These are phyloP conservation scores for Candida frijolesensis DNA, from an alignment of 1,139 yeast genomes.

Conservation along the genomic window DNA sequence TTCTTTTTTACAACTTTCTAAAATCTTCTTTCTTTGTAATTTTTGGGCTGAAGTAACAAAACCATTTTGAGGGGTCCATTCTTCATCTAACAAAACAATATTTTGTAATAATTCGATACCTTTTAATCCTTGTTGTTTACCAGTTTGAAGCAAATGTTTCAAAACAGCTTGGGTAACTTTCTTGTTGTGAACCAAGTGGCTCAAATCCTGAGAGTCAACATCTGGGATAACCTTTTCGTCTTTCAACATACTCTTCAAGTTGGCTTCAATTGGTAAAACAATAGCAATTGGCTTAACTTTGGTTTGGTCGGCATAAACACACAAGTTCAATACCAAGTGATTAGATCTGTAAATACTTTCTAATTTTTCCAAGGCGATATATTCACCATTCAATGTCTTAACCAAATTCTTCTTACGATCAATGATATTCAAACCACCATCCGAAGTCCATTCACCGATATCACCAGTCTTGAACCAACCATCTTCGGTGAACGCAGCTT, in stretches of 20 bases:
- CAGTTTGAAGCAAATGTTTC: slow-evolving; percentile 69
- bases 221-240: slow-evolving; percentile 51
- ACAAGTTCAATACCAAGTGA: slow-evolving; percentile 72
- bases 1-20: slow-evolving; percentile 58
- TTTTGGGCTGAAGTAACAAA: slow-evolving; percentile 95
- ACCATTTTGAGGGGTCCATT: slow-evolving; percentile 98
- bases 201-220: slow-evolving; percentile 53
- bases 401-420: slow-evolving; percentile 97
- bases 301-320: slow-evolving; percentile 88
- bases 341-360: slow-evolving; percentile 88
- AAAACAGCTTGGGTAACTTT: slow-evolving; percentile 58
- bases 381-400: slow-evolving; percentile 95
- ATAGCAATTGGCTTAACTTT: slow-evolving; percentile 92
- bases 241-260: slow-evolving; percentile 58
- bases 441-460: slow-evolving; percentile 88
- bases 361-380: slow-evolving; percentile 92
- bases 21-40: slow-evolving; percentile 90
- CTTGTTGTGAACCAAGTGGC: slow-evolving; percentile 52
- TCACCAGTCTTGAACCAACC: slow-evolving; percentile 99
- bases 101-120: slow-evolving; percentile 89
- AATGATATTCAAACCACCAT: slow-evolving; percentile 79
- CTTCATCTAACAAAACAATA: slow-evolving; percentile 78
- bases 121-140: slow-evolving; percentile 73
- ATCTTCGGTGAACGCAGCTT: slow-evolving; percentile 72
- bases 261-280: slow-evolving; percentile 76